phyloP scores from a whole-genome alignment of 169 alveolate species.

The Plasmodium gaboni region DNA sequence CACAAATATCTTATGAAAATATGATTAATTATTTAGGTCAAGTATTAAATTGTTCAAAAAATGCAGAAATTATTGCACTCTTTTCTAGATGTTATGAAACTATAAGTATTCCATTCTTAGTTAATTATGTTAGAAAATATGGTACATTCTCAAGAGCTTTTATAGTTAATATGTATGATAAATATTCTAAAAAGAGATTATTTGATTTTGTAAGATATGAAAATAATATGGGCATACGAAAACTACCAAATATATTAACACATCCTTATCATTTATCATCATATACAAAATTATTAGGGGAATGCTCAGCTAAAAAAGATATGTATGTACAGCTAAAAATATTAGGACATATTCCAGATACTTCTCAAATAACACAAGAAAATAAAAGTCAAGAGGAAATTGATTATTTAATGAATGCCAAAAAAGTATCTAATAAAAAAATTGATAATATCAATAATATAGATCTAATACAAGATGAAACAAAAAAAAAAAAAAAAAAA shows the following conservation, averaged over 20 bases:
- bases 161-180: constrained; percentile 82
- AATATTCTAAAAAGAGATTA: constrained; percentile 78
- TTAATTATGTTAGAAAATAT: constrained; percentile 85
- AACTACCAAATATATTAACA: constrained; percentile 79
- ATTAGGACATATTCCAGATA: constrained; percentile 81
- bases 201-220: constrained; percentile 83
- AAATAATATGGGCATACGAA: constrained; percentile 58
- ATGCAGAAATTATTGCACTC: constrained; percentile 85
- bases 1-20: constrained; percentile 83
- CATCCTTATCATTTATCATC: constrained; percentile 84
- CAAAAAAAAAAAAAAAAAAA: constrained; percentile 23
- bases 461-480: not conserved
- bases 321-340: constrained; percentile 82
- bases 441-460: constrained; percentile 10
- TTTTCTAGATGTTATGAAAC: constrained; percentile 85
- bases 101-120: constrained; percentile 86
- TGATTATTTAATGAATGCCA: constrained; percentile 12
- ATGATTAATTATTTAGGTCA: constrained; percentile 78
- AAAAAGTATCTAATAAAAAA: not conserved
- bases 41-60: constrained; percentile 72
- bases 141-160: constrained; percentile 86
- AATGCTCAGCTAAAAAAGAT: constrained; percentile 84
- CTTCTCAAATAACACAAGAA: constrained; percentile 12
- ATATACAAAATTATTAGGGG: constrained; percentile 82
- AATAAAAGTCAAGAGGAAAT: constrained; percentile 5